phyloP scores from a whole-genome alignment of 495 filamentous ascomycete genomes.

The Aspergillus haitiensis region DNA sequence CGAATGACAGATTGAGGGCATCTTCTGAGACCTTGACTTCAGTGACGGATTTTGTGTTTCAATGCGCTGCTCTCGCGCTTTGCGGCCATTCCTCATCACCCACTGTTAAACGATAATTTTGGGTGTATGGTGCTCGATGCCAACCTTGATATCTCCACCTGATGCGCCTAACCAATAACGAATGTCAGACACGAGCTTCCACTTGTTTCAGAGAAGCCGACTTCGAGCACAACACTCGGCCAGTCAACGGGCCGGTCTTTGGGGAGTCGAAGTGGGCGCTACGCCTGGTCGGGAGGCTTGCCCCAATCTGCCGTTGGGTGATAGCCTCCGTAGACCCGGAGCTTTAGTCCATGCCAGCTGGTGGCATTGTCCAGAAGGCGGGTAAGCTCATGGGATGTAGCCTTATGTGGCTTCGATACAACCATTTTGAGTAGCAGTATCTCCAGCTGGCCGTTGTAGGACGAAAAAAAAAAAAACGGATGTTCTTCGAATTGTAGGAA shows the following conservation, averaged over 20 bases:
- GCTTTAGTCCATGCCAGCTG: slow-evolving; percentile 2
- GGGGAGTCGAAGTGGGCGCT: slow-evolving; percentile 16
- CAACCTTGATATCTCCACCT: slow-evolving; percentile 11
- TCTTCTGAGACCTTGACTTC: slow-evolving; percentile 2
- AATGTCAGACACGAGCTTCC: slow-evolving; percentile 12
- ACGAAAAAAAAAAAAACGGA: slow-evolving; percentile 3
- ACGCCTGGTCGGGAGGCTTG: slow-evolving; percentile 17
- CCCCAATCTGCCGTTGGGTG: slow-evolving; percentile 1
- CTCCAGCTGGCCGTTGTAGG: slow-evolving; percentile 7
- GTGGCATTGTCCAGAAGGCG: slow-evolving; percentile 3
- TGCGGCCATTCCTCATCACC: slow-evolving; percentile 8
- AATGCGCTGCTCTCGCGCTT: slow-evolving; percentile 3
- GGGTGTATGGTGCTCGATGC: slow-evolving; percentile 7
- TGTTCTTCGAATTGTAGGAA: slow-evolving; percentile 11
- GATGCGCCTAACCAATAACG: slow-evolving; percentile 10
- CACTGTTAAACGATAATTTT: slow-evolving; percentile 10
- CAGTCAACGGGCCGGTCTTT: slow-evolving; percentile 12
- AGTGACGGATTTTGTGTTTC: slow-evolving; percentile 7
- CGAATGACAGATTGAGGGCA: slow-evolving; percentile 12
- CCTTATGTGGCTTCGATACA: slow-evolving; percentile 1
- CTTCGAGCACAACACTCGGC: slow-evolving; percentile 20
- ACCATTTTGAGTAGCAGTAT: slow-evolving; percentile 5
- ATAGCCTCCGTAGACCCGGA: slow-evolving; percentile 3
- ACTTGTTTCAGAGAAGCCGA: slow-evolving; percentile 14
- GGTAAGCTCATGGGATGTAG: neutral